Conservation (phyloP, 1,284 basidiomycete genomes). For the Ganoderma meredithae region DNA sequence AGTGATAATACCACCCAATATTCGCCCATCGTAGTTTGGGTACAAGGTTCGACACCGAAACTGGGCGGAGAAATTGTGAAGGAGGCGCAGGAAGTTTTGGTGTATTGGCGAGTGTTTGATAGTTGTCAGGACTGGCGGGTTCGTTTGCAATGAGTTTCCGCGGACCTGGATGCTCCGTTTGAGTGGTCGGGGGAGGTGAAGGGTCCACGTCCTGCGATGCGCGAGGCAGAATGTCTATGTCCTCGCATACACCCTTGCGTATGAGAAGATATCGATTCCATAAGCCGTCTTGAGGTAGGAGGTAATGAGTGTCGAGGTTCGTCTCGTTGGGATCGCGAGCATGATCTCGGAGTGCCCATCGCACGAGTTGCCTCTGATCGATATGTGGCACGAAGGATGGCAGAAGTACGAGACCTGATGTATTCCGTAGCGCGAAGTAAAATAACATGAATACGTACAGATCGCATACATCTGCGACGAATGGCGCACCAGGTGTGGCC, state of each 20-base stretch:
- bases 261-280: constrained; percentile 69
- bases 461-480: constrained; percentile 19
- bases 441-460: constrained; percentile 39
- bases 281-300: constrained; percentile 72
- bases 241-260: constrained; percentile 38
- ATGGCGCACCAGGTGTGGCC: constrained; percentile 59
- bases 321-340: constrained; percentile 84
- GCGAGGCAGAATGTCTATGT: constrained; percentile 50
- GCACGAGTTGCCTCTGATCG: constrained; percentile 72
- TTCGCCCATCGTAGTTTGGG: constrained; percentile 89
- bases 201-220: constrained; percentile 35
- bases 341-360: constrained; percentile 77
- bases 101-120: constrained; percentile 51
- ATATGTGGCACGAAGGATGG: constrained; percentile 70
- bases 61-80: constrained; percentile 59
- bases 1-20: constrained; percentile 92
- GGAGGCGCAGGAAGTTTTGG: constrained; percentile 67
- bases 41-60: constrained; percentile 60
- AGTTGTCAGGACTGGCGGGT: constrained; percentile 61
- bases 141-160: constrained; percentile 74
- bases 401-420: constrained; percentile 80
- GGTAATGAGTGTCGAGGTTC: constrained; percentile 87
- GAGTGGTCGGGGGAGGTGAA: not conserved
- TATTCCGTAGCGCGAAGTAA: constrained; percentile 10
- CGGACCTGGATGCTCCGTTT: constrained; percentile 53